Conservation (phyloP, 163 green algal genomes). For the Scenedesmus sp. region DNA sequence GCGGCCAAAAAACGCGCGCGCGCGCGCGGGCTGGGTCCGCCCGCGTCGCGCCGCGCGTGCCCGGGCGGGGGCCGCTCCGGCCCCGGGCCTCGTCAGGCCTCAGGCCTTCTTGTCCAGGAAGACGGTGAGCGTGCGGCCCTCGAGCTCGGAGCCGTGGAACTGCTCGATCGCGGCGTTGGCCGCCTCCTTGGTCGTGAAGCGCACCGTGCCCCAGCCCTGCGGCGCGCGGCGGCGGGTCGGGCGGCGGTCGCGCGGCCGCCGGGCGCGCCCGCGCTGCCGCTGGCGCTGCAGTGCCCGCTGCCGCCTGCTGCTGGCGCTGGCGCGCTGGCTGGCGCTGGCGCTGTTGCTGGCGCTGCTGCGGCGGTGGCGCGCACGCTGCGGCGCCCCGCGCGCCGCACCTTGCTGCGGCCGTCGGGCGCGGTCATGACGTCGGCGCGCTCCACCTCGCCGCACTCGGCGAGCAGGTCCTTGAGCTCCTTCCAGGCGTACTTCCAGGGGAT, state of each 20-base stretch:
- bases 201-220: slow-evolving; percentile 91
- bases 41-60: no score
- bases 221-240: no score
- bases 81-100: slow-evolving; percentile 20
- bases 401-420: slow-evolving; percentile 84
- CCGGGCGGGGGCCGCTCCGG: no score
- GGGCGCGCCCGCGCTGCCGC: no score
- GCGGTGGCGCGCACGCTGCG: neutral
- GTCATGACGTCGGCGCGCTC: slow-evolving; percentile 82
- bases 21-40: no score
- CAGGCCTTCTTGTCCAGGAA: slow-evolving; percentile 90
- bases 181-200: slow-evolving; percentile 79
- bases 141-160: slow-evolving; percentile 83
- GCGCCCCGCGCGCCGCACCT: slow-evolving; percentile 54
- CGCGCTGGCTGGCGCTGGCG: no score
- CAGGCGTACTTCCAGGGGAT: slow-evolving; percentile 90
- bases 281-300: neutral
- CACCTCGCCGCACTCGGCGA: slow-evolving; percentile 73
- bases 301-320: slow-evolving; percentile 2
- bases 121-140: slow-evolving; percentile 86
- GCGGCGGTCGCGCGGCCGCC: no score
- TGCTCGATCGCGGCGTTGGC: slow-evolving; percentile 80
- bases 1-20: no score
- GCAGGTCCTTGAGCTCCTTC: slow-evolving; percentile 86
- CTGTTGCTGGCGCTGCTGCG: slow-evolving; percentile 8